These are phyloP conservation scores for Kodamaea sp. DNA, from an alignment of 1,139 yeast genomes.

Conservation along the genomic window DNA sequence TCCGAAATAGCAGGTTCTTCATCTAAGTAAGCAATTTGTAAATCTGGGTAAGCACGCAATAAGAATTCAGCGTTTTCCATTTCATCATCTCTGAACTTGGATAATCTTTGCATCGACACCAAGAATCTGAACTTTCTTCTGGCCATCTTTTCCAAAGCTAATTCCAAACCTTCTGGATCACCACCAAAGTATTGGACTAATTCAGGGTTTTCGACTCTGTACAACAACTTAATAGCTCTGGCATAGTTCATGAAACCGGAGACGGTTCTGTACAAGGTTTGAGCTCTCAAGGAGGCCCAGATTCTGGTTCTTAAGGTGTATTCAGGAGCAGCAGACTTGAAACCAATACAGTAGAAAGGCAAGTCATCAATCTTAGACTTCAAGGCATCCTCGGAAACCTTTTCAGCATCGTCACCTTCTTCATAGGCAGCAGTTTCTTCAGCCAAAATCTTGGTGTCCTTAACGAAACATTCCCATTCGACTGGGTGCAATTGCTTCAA, in stretches of 20 bases:
- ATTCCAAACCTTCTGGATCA: conserved; percentile 91
- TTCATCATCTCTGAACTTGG: conserved; percentile 96
- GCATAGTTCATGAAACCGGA: conserved; percentile 99
- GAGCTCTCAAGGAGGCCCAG: conserved; percentile 99
- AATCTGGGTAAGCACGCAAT: conserved; percentile 97
- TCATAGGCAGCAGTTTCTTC: conserved; percentile 94
- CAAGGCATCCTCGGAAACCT: conserved; percentile 64
- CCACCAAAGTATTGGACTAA: conserved; percentile 98
- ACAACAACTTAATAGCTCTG: conserved; percentile 93
- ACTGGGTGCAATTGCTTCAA: conserved; percentile 97
- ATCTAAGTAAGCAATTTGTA: conserved; percentile 97
- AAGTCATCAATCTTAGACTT: conserved; percentile 93
- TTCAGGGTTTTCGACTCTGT: conserved; percentile 99
- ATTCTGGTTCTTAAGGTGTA: conserved; percentile 97
- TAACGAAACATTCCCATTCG: conserved; percentile 99
- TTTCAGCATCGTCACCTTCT: conserved; percentile 68
- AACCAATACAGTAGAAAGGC: conserved; percentile 98
- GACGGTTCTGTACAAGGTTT: conserved; percentile 96
- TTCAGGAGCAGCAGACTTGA: conserved; percentile 99
- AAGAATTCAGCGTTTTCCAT: conserved; percentile 97
- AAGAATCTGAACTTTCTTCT: conserved; percentile 97
- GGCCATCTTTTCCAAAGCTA: conserved; percentile 98
- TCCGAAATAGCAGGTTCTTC: conserved; percentile 88
- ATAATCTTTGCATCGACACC: conserved; percentile 97
- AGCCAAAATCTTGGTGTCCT: conserved; percentile 96